A percentile compares a stretch with the other conserved stretches of the same genome.
These are phyloP conservation scores for Aspergillus terreus DNA, from an alignment of 2,329 filamentous ascomycete genomes.

Conservation along the genomic window DNA sequence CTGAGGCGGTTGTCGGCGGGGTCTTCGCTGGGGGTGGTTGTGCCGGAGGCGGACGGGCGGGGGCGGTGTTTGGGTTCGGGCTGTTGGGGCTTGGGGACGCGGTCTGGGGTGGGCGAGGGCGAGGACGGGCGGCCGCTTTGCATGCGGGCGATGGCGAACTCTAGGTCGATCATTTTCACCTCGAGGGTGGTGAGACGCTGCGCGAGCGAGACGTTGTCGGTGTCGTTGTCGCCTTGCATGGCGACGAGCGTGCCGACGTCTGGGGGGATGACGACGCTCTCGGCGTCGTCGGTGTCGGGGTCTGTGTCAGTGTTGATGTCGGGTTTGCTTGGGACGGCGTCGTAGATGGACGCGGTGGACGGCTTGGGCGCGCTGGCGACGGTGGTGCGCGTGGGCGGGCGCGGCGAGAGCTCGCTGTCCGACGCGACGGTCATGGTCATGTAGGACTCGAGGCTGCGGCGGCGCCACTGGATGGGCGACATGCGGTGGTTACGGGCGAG, in stretches of 20 bases:
- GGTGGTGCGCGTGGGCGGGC: conserved; percentile 27
- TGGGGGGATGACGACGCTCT: conserved; percentile 27
- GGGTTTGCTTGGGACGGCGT: conserved; percentile 10
- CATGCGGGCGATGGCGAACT: conserved; percentile 48
- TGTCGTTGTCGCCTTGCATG: conserved; percentile 32
- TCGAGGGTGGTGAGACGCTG: conserved; percentile 48
- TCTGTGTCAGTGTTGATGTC: not conserved
- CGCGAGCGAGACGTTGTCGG: conserved; percentile 37
- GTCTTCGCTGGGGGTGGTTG: conserved; percentile 6
- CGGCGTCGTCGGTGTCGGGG: conserved; percentile 12
- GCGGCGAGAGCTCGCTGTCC: conserved; percentile 22
- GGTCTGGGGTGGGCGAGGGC: conserved; percentile 1
- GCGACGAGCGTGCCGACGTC: conserved; percentile 37
- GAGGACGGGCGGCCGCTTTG: conserved; percentile 32
- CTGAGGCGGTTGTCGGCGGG: conserved; percentile 20
- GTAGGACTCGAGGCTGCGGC: conserved; percentile 39
- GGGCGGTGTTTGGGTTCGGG: not conserved
- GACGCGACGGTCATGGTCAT: conserved; percentile 30
- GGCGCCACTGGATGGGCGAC: conserved; percentile 40
- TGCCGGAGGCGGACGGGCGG: conserved; percentile 3
- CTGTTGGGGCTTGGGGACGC: conserved; percentile 1
- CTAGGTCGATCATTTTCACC: conserved; percentile 49
- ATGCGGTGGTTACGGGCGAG: conserved; percentile 34
- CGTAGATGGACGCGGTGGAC: conserved; percentile 19
- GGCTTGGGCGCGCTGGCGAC: conserved; percentile 24